Percentiles rank a stretch among this genome's conserved stretches.
These are phyloP conservation scores for Pseudocercospora musae DNA, from an alignment of 2,329 filamentous ascomycete species.

Conservation along the genomic window DNA sequence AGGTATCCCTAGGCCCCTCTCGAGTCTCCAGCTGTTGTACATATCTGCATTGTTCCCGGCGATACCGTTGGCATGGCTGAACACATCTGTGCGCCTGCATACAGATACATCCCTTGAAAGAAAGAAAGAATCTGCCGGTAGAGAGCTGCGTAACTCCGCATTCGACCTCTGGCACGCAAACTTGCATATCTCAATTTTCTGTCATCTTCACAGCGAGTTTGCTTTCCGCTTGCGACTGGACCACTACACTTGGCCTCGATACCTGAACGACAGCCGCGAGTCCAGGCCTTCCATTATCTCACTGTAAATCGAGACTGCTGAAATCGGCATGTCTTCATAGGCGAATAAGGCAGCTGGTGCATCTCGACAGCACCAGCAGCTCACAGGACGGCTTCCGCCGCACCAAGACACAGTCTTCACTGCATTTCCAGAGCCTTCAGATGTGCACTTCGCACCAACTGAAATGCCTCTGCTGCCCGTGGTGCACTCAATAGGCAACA, in stretches of 20 bases:
- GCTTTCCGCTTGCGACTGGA: slow-evolving; percentile 12
- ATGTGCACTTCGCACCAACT: background rate
- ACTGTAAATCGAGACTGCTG: background rate
- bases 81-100: too few species aligned
- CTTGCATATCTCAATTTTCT: slow-evolving; percentile 16
- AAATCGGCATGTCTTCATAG: slow-evolving; percentile 8
- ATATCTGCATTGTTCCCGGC: background rate
- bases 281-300: slow-evolving; percentile 4
- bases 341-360: slow-evolving; percentile 9
- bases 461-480: background rate
- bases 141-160: slow-evolving; percentile 4
- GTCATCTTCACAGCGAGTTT: background rate
- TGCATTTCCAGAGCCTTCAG: background rate
- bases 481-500: background rate
- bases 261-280: slow-evolving; percentile 13
- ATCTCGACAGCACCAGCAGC: slow-evolving; percentile 9
- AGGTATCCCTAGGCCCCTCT: background rate
- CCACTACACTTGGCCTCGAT: background rate
- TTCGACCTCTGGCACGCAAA: slow-evolving; percentile 4
- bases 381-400: background rate
- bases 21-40: background rate
- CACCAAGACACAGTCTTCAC: background rate
- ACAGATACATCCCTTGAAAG: slow-evolving; percentile 1
- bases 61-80: slow-evolving; percentile 1
- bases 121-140: slow-evolving; percentile 10